Evolutionary conservation across 306 rosid species (phyloP).

Genomic region (Cotoneaster glaucophyllus): DNA sequence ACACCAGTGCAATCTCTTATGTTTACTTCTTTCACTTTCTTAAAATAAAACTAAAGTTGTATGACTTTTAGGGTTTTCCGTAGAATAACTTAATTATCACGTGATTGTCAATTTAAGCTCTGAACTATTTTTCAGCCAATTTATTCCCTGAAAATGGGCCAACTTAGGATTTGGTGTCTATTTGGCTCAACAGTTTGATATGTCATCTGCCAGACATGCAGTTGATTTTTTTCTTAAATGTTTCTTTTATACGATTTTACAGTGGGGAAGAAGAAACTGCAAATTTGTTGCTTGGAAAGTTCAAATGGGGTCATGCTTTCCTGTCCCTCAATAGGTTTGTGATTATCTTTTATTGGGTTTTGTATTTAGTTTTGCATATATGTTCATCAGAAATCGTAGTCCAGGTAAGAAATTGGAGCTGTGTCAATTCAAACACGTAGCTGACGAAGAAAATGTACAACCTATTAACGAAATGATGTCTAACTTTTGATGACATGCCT

Average conservation of each 20-base stretch:
- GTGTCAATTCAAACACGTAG: background rate
- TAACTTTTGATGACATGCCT: background rate
- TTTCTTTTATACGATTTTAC: conserved; percentile 22
- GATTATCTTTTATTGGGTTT: background rate
- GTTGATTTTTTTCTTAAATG: background rate
- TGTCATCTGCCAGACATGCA: background rate
- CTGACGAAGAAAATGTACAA: background rate
- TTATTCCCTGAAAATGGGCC: too few relatives aligned
- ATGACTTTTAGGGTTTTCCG: background rate
- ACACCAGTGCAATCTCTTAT: background rate
- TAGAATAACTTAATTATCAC: too few relatives aligned
- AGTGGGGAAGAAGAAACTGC: conserved; percentile 97
- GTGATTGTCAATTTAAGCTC: too few relatives aligned
- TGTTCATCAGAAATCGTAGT: background rate
- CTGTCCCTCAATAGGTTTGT: conserved; percentile 72
- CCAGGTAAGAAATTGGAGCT: background rate
- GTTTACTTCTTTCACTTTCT: background rate
- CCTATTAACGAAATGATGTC: background rate
- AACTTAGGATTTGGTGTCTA: too few relatives aligned
- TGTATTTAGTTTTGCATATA: background rate
- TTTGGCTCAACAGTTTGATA: conserved; percentile 3
- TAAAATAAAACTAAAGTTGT: background rate
- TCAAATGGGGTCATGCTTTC: conserved; percentile 98
- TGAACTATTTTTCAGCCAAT: too few relatives aligned
- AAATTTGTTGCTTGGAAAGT: conserved; percentile 73